phyloP scores from a whole-genome alignment of 331 rosid species.

The Erythrophleum ivorense region DNA sequence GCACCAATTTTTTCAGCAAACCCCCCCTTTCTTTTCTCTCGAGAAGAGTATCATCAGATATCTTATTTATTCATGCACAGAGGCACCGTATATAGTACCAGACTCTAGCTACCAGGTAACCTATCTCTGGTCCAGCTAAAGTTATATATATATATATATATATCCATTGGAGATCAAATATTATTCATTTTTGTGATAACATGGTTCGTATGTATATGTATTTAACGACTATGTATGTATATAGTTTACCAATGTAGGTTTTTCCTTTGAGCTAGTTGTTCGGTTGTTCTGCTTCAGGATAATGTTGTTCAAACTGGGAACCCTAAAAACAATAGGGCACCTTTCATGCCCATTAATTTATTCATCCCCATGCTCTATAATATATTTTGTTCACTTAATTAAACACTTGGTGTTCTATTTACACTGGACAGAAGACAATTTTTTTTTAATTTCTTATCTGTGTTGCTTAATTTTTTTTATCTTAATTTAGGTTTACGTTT shows the following conservation, averaged over 20 bases:
- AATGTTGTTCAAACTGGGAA: background rate
- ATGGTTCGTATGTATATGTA: background rate
- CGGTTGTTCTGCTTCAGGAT: background rate
- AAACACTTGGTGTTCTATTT: too few species aligned
- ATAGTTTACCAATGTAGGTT: background rate
- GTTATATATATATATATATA: background rate
- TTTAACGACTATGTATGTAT: background rate
- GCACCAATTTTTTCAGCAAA: slow-evolving; percentile 36
- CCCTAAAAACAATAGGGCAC: background rate
- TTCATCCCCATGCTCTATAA: too few species aligned
- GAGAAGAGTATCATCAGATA: background rate
- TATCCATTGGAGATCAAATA: background rate
- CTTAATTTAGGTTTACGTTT: too few species aligned
- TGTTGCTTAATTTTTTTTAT: too few species aligned
- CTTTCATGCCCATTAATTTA: too few species aligned
- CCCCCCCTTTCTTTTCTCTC: background rate
- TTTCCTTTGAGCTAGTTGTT: background rate
- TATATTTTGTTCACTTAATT: too few species aligned
- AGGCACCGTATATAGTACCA: background rate
- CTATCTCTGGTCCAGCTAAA: background rate
- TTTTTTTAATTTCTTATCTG: too few species aligned
- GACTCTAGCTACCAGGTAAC: slow-evolving; percentile 20
- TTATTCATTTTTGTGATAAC: slow-evolving; percentile 25
- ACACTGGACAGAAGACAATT: too few species aligned
- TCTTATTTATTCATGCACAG: slow-evolving; percentile 13